Evolutionary conservation across 306 rosid species (phyloP), one percentile per base, ranked within the genome.

Genomic region (Aeschynomene evenia): DNA sequence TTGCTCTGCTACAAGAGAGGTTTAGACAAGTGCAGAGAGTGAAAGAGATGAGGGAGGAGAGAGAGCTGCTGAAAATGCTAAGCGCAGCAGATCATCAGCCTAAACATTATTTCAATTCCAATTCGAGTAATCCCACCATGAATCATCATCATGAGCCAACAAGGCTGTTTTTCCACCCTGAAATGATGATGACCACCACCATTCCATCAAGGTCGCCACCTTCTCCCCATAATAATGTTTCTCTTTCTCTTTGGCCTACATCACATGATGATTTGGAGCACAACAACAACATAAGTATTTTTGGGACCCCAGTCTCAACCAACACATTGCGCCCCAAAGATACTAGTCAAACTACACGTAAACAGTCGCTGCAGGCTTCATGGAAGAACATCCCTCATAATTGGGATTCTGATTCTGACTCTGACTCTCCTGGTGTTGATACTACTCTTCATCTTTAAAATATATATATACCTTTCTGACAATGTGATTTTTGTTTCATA

Each of bases 371-470:
- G 20, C 71, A 72, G 48, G 68, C 39, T 49, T 70, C 83, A 12
- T 69, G 65, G 60, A 76, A 74, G 69, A 72, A 77, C n/a, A 22
- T 59, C 9, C 56, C n/a, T n/a, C n/a, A 13, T 58, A 79, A 66
- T 45, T 54, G 60, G 57, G 65, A 71, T 40, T 68, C 54, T 18
- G 79, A 70, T 40, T 66, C 81, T 66, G 82, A 72, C 43, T 61
- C 81, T 66, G 82, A 75, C 26, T 72, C 82, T 58, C 84, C 75
- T 28, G 87, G 79, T 28, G 87, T 92, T 45, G 96, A 92, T 76
- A 92, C 98, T 58, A 87, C 96, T 71, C 98, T 91, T 73, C 97
- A 82, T 80, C 85, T 91, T 66, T 91, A 72, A 81, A n/a, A n/a
- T n/a, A n/a, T 77, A 56, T 23, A 5, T 75, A 3, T 1, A 28